Evolutionary conservation across 495 filamentous ascomycete species (phyloP).

Genomic region (Penicillium tannophilum): DNA sequence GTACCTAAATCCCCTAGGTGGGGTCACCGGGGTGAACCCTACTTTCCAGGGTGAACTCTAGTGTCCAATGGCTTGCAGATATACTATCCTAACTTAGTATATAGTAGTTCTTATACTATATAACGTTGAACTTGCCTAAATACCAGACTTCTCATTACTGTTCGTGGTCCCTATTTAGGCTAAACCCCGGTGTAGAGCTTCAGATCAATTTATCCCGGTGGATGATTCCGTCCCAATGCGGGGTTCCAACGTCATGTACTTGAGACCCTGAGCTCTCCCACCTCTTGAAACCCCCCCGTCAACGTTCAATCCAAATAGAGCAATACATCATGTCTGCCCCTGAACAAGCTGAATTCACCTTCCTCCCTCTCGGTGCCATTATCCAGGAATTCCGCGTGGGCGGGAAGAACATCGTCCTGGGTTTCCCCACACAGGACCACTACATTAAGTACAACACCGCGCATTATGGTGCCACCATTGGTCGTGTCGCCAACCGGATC

Average conservation of each 20-base stretch:
- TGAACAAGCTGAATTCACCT: slow-evolving; percentile 52
- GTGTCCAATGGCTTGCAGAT: too few species aligned
- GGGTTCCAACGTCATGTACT: slow-evolving; percentile 30
- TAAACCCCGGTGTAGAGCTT: background rate
- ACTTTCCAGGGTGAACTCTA: too few species aligned
- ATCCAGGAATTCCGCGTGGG: slow-evolving; percentile 81
- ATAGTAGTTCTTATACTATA: background rate
- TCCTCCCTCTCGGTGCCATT: slow-evolving; percentile 84
- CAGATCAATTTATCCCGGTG: slow-evolving; percentile 12
- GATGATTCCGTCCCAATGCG: slow-evolving; percentile 25
- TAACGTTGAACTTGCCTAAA: background rate
- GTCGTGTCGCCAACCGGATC: slow-evolving; percentile 87
- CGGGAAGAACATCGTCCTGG: slow-evolving; percentile 81
- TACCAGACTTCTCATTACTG: background rate
- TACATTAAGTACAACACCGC: slow-evolving; percentile 75
- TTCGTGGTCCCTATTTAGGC: background rate
- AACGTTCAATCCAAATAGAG: background rate
- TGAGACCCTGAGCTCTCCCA: slow-evolving; percentile 11
- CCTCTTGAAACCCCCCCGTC: slow-evolving; percentile 1
- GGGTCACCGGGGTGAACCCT: too few species aligned
- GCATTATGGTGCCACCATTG: slow-evolving; percentile 92
- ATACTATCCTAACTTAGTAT: too few species aligned
- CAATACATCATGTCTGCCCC: slow-evolving; percentile 22
- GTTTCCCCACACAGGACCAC: slow-evolving; percentile 70
- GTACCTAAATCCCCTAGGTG: too few species aligned